phyloP scores from a whole-genome alignment of 331 rosid species.

The Spiraea crenata region DNA sequence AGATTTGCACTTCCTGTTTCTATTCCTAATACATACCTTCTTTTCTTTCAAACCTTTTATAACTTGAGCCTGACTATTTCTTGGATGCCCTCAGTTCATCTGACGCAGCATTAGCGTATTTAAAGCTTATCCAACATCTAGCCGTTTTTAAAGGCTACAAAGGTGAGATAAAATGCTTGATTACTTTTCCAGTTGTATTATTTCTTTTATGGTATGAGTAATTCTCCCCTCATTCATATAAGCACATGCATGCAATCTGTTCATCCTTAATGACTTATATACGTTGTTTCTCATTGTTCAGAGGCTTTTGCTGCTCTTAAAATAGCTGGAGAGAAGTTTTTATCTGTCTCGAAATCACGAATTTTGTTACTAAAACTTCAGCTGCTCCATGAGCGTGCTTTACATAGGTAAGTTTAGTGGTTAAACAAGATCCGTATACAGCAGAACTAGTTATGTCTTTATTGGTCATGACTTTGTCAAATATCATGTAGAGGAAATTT shows the following conservation, averaged over 20 bases:
- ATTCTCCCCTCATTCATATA: neutral
- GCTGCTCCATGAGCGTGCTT: slow-evolving; percentile 85
- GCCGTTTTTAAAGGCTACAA: slow-evolving; percentile 85
- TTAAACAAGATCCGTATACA: neutral
- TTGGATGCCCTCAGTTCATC: slow-evolving; percentile 58
- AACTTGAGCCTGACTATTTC: slow-evolving; percentile 25
- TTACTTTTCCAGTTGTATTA: neutral
- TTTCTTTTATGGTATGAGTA: neutral
- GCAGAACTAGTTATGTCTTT: neutral
- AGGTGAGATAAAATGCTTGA: slow-evolving; percentile 58
- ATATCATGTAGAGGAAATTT: slow-evolving; percentile 62
- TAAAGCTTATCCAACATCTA: slow-evolving; percentile 92
- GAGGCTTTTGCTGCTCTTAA: slow-evolving; percentile 87
- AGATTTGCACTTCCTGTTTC: slow-evolving; percentile 9
- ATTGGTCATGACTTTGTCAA: neutral
- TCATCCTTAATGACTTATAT: slow-evolving; percentile 19
- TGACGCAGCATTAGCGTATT: slow-evolving; percentile 83
- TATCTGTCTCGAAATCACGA: slow-evolving; percentile 77
- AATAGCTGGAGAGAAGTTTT: slow-evolving; percentile 84
- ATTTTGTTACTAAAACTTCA: slow-evolving; percentile 77
- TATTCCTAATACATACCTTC: neutral
- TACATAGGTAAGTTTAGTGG: slow-evolving; percentile 57
- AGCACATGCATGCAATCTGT: slow-evolving; percentile 3
- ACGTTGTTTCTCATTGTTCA: slow-evolving; percentile 34
- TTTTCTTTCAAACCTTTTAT: neutral